A percentile compares a stretch with the other conserved stretches of the same genome.
Conservation (phyloP, 441 rosid genomes). For the Pelargonium australe region DNA sequence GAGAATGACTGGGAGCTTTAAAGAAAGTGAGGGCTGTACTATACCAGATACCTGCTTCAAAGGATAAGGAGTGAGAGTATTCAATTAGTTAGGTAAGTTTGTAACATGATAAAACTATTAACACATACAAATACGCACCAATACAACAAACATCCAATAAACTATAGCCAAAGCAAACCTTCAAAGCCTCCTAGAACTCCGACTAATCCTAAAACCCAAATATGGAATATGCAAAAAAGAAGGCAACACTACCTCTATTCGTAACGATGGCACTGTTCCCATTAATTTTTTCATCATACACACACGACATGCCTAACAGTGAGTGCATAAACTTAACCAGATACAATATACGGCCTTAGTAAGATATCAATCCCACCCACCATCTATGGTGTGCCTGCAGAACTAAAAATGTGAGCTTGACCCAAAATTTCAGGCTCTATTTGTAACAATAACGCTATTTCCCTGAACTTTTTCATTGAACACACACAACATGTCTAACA, state of each 20-base stretch:
- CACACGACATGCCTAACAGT: too few species aligned
- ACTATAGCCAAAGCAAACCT: neutral
- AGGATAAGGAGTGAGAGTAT: neutral
- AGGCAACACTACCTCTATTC: too few species aligned
- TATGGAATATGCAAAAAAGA: too few species aligned
- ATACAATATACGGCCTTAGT: too few species aligned
- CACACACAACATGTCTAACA: neutral
- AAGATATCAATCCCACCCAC: too few species aligned
- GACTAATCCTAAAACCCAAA: too few species aligned
- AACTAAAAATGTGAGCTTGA: too few species aligned
- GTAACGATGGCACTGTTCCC: too few species aligned
- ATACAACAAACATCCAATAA: too few species aligned
- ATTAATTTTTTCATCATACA: too few species aligned
- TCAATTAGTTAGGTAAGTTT: neutral
- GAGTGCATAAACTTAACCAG: too few species aligned
- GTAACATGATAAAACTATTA: neutral
- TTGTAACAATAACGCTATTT: neutral
- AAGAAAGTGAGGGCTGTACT: neutral
- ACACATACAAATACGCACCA: neutral
- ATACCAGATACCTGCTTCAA: conserved; percentile 1
- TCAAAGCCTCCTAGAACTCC: neutral
- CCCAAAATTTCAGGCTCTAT: neutral
- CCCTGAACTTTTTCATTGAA: neutral
- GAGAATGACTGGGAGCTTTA: neutral
- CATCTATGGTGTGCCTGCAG: too few species aligned